Base-by-base conservation (phyloP, 371 early-diverging fungal genomes). In the Apophysomyces trapeziformis region DNA sequence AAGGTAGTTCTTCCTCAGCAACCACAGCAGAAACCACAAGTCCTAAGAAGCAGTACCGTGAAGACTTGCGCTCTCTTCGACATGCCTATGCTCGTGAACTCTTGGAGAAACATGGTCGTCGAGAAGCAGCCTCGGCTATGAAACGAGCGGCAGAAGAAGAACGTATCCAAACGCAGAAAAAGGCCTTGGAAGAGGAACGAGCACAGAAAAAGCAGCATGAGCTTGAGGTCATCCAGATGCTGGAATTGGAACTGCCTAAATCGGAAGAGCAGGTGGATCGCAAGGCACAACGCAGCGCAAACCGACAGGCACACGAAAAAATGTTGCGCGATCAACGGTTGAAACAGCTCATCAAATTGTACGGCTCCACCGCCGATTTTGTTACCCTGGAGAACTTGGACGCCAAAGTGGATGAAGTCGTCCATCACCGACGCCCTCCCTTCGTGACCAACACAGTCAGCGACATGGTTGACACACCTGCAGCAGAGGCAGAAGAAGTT, bases 301-400 rank as follows among this genome's bases (percentile, higher is more conserved):
- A 82, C 43, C 63, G 76, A 58, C 13, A 69, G 32, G 38, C 54
- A 26, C 70, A 73, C 38, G 72, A 76, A 56, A 59, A 70, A 46
- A 16, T 9, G 7, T 64, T 71, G 39, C 58, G 74, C 12, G 59
- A 68, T 5, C 61, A 56, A 32, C 68, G 83, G 38, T 70, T 70
- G 13, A 72, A 76, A 60, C 70, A 73, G 38, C 50, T 82, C 21
- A 39, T 74, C 16, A 70, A 77, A 43, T 58, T 82, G 58, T 82
- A 82, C 57, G 21, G 66, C 21, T 56, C 72, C 6, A 66, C 76
- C 8, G 69, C 75, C 3, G 57, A 59, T 41, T 82, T 82, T 69
- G 76, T 82, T 45, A 82, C 83, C 36, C 63, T 76, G 46, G 83
- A 82, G 5, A 82, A 82, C 50, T 65, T 82, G 63, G 83, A 82